Percentiles rank a stretch among this genome's conserved stretches.
These are phyloP conservation scores for Sabuloglossum arenarium DNA, from an alignment of 495 filamentous ascomycete species.

Conservation along the genomic window DNA sequence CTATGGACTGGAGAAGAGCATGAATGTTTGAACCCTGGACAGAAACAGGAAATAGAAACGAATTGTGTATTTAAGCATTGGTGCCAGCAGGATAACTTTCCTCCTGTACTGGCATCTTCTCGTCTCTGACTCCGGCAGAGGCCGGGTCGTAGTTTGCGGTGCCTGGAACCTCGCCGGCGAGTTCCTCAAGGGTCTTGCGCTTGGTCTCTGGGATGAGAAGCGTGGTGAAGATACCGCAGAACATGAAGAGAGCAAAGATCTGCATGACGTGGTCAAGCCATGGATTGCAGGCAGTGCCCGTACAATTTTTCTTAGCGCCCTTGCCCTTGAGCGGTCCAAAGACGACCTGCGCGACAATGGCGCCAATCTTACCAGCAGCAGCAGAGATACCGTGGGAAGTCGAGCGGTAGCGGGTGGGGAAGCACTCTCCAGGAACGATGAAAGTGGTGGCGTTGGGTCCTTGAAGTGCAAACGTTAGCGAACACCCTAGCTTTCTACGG, in stretches of 20 bases:
- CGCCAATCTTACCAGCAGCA: slow-evolving; percentile 62
- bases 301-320: slow-evolving; percentile 13
- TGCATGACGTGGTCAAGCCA: slow-evolving; percentile 68
- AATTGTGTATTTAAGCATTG: too few relatives aligned
- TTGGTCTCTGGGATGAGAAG: slow-evolving; percentile 57
- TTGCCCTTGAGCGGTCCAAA: slow-evolving; percentile 25
- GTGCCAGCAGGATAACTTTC: too few relatives aligned
- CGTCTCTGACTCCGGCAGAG: too few relatives aligned
- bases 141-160: slow-evolving; percentile 3
- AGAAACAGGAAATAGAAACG: too few relatives aligned
- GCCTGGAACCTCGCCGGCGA: slow-evolving; percentile 12
- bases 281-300: slow-evolving; percentile 19
- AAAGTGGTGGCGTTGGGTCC: slow-evolving; percentile 81
- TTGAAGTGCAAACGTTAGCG: slow-evolving; percentile 8
- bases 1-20: too few relatives aligned
- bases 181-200: slow-evolving; percentile 30
- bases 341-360: slow-evolving; percentile 39
- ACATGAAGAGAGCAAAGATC: slow-evolving; percentile 67
- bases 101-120: too few relatives aligned
- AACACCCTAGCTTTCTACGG: not conserved
- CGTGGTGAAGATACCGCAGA: slow-evolving; percentile 43
- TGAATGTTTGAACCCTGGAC: too few relatives aligned
- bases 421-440: slow-evolving; percentile 76
- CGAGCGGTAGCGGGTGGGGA: slow-evolving; percentile 70
- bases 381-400: slow-evolving; percentile 75